Evolutionary conservation across 371 early-diverging fungal species (phyloP).

Genomic region (Rhizopus sp.): DNA sequence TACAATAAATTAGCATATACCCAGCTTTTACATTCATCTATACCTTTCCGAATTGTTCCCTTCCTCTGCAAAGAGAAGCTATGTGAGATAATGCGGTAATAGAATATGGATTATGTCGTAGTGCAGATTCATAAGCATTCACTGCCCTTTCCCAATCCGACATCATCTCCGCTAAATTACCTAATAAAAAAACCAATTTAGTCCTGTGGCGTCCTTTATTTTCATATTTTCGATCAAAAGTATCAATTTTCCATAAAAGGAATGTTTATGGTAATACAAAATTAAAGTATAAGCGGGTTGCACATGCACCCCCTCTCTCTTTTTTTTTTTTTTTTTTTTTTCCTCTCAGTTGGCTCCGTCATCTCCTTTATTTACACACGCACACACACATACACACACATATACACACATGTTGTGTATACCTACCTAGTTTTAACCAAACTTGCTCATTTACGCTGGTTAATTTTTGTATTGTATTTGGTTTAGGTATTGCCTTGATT

Average conservation of each 20-base stretch:
- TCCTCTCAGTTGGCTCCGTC: neutral
- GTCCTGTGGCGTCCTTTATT: constrained; percentile 1
- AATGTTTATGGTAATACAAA: constrained; percentile 1
- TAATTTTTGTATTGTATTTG: neutral
- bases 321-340: too few relatives aligned
- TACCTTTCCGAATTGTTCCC: constrained; percentile 68
- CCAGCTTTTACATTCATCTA: constrained; percentile 29
- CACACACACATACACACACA: neutral
- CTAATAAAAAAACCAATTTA: constrained; percentile 32
- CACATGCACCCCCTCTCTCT: neutral
- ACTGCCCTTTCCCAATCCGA: constrained; percentile 79
- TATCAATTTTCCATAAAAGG: constrained; percentile 25
- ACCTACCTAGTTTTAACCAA: constrained; percentile 3
- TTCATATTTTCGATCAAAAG: neutral
- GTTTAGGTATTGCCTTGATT: neutral
- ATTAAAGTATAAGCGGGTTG: constrained; percentile 1
- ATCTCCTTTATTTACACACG: too few relatives aligned
- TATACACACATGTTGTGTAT: too few relatives aligned
- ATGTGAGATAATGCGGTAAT: constrained; percentile 73
- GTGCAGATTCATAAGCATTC: constrained; percentile 81
- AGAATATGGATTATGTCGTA: constrained; percentile 90
- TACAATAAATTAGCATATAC: constrained; percentile 15
- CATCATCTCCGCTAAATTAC: constrained; percentile 76
- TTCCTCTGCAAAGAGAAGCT: constrained; percentile 68
- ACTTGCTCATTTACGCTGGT: constrained; percentile 4